A percentile compares a stretch with the other conserved stretches of the same genome.
phyloP scores from a whole-genome alignment of 345 rosid species.

The Eucalyptus grandis region DNA sequence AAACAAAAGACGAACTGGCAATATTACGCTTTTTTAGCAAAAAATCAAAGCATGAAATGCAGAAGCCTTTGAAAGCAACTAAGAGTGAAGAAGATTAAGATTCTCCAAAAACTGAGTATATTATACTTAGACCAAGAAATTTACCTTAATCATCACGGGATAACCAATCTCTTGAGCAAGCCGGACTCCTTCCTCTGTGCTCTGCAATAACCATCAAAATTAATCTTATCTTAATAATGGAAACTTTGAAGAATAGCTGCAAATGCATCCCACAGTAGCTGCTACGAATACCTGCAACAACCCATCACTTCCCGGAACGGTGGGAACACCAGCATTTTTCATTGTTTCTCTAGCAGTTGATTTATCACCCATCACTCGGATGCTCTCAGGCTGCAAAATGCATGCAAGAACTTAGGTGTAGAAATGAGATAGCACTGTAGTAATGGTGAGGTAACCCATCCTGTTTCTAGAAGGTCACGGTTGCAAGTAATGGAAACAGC shows the following conservation, averaged over 20 bases:
- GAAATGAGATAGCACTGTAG: background rate
- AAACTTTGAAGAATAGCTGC: background rate
- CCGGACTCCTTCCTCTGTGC: slow-evolving; percentile 82
- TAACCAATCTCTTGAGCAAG: slow-evolving; percentile 84
- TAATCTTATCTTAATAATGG: background rate
- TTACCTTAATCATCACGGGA: slow-evolving; percentile 99
- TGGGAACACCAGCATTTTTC: slow-evolving; percentile 98
- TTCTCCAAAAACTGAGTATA: background rate
- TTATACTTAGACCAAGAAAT: background rate
- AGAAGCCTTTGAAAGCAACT: background rate
- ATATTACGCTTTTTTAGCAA: background rate
- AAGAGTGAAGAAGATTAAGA: background rate
- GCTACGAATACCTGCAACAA: slow-evolving; percentile 52
- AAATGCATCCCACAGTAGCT: background rate
- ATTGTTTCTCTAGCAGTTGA: slow-evolving; percentile 97
- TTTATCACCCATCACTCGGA: slow-evolving; percentile 97
- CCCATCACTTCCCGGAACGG: slow-evolving; percentile 99
- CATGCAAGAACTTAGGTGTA: background rate
- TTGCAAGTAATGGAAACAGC: background rate
- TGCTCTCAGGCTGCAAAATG: slow-evolving; percentile 81
- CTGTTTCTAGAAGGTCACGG: background rate
- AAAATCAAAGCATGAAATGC: background rate
- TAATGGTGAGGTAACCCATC: background rate
- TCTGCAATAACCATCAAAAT: slow-evolving; percentile 29
- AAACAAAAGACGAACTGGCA: background rate